These are phyloP conservation scores for Nicotiana tabacum DNA, from an alignment of 257 asterid genomes.

Conservation along the genomic window DNA sequence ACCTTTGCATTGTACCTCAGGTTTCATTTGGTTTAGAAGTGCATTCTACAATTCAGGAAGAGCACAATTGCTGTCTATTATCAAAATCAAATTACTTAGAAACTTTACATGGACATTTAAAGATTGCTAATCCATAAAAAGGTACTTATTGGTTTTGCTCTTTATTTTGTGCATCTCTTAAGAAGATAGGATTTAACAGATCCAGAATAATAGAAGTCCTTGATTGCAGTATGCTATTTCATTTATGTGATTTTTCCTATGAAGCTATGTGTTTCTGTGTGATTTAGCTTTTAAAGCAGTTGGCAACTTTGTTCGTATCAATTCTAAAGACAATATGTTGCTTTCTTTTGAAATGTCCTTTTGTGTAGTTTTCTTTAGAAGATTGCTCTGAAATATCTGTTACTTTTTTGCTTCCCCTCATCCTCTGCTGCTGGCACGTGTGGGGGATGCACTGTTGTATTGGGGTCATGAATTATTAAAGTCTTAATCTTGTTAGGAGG, in stretches of 20 bases:
- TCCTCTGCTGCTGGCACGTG: neutral
- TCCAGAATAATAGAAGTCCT: constrained; percentile 1
- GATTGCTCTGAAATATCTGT: neutral
- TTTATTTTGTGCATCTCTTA: neutral
- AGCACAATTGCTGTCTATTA: neutral
- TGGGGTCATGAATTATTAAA: neutral
- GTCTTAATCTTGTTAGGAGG: neutral
- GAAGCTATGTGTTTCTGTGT: neutral
- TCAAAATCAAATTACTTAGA: constrained; percentile 1
- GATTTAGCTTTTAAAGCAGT: constrained; percentile 10
- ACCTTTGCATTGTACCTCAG: neutral
- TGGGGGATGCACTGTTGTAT: neutral
- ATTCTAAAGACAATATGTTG: neutral
- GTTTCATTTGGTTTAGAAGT: neutral
- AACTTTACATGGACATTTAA: neutral
- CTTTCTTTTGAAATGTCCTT: neutral
- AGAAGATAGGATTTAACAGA: neutral
- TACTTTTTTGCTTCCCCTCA: neutral
- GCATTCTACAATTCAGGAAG: constrained; percentile 2
- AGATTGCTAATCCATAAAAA: neutral
- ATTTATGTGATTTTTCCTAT: neutral
- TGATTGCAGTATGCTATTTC: neutral
- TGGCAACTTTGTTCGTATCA: neutral
- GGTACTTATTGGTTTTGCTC: neutral
- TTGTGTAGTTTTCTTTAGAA: neutral